A percentile compares a stretch with the other conserved stretches of the same genome.
These are phyloP conservation scores for Xerocomus spinulosus DNA, from an alignment of 768 basidiomycete species.

Conservation along the genomic window DNA sequence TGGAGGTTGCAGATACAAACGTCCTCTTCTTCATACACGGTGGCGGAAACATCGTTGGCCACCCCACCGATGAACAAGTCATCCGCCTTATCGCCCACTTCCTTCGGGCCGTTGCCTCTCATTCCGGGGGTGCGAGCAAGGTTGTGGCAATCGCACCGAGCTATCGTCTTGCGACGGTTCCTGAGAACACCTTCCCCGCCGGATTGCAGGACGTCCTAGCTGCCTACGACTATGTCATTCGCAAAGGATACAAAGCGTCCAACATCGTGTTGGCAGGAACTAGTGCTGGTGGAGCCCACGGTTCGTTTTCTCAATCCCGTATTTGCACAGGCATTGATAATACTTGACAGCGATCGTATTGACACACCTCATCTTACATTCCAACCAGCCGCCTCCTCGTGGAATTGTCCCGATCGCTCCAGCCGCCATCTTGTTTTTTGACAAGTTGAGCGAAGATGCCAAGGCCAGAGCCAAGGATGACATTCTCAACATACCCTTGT, in stretches of 20 bases:
- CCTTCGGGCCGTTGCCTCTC: conserved; percentile 7
- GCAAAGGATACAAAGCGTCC: conserved; percentile 18
- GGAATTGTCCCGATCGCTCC: conserved; percentile 60
- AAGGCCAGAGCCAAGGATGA: neutral
- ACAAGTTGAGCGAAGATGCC: neutral
- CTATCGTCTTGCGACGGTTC: conserved; percentile 22
- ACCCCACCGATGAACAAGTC: conserved; percentile 9
- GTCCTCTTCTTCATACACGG: conserved; percentile 27
- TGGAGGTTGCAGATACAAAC: neutral
- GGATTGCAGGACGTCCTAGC: conserved; percentile 23
- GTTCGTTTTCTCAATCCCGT: conserved; percentile 3
- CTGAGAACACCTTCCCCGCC: conserved; percentile 21
- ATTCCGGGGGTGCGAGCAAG: neutral
- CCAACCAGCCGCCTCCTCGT: conserved; percentile 45
- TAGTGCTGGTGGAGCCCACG: conserved; percentile 25
- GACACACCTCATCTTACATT: conserved; percentile 43
- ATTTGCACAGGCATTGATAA: neutral
- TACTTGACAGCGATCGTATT: conserved; percentile 17
- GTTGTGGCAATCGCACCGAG: conserved; percentile 19
- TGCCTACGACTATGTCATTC: conserved; percentile 24
- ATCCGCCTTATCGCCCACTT: conserved; percentile 3
- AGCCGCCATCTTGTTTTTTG: neutral
- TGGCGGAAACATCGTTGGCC: conserved; percentile 16
- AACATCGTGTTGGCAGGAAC: conserved; percentile 21
- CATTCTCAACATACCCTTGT: neutral